Conservation (phyloP, 208 protist genomes). For the Leishmania turanica region DNA sequence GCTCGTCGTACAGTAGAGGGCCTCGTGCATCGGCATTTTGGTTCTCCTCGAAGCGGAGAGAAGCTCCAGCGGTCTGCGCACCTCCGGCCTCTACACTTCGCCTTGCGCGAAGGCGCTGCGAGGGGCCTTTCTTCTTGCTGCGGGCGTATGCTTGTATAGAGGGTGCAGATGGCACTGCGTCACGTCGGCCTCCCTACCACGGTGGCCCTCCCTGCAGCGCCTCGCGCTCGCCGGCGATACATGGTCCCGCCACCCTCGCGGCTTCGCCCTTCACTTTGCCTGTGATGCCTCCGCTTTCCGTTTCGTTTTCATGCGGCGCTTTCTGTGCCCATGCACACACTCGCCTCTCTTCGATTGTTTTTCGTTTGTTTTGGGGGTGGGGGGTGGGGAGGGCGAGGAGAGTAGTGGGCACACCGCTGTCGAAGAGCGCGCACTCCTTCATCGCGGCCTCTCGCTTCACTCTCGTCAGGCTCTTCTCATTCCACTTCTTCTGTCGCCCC, state of each 20-base stretch:
- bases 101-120: no score
- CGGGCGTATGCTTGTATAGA: not conserved
- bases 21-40: not conserved
- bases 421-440: not conserved
- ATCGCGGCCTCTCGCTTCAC: not conserved
- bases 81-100: no score
- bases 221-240: not conserved
- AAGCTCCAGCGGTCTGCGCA: not conserved
- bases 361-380: no score
- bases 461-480: not conserved
- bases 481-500: not conserved
- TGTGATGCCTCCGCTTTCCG: not conserved
- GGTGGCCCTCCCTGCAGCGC: not conserved
- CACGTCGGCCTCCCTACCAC: not conserved
- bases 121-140: no score
- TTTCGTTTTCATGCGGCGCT: not conserved
- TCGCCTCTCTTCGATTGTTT: not conserved
- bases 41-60: not conserved
- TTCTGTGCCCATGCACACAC: not conserved
- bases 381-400: no score
- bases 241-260: not conserved
- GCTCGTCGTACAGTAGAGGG: not conserved
- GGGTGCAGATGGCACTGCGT: not conserved
- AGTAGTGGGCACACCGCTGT: not conserved
- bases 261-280: not conserved